These are phyloP conservation scores for Xenosphaeropsis pyriputrescens DNA, from an alignment of 2,329 filamentous ascomycete genomes.

Conservation along the genomic window DNA sequence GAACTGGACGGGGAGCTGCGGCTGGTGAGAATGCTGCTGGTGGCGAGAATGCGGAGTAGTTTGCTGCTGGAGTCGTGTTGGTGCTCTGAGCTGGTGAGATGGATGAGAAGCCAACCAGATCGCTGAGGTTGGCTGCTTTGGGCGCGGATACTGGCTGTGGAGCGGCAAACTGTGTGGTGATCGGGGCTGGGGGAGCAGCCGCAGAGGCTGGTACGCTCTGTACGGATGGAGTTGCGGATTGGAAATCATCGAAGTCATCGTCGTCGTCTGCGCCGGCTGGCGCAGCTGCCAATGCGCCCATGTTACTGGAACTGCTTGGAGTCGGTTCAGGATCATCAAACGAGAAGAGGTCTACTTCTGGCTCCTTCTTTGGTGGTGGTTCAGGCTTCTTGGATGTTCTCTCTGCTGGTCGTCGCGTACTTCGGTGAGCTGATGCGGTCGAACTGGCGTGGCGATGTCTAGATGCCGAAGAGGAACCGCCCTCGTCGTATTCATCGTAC, in stretches of 20 bases:
- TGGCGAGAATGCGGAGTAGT: slow-evolving; percentile 48
- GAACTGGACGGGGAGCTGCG: slow-evolving; percentile 5
- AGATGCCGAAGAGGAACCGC: slow-evolving; percentile 33
- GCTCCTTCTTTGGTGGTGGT: slow-evolving; percentile 66
- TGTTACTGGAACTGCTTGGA: slow-evolving; percentile 22
- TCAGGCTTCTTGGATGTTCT: slow-evolving; percentile 40
- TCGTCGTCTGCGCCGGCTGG: slow-evolving; percentile 47
- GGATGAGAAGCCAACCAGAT: slow-evolving; percentile 67
- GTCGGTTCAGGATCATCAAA: slow-evolving; percentile 63
- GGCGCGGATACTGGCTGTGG: slow-evolving; percentile 77
- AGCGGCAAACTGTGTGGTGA: slow-evolving; percentile 56
- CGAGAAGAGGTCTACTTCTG: slow-evolving; percentile 84
- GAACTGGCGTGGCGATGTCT: slow-evolving; percentile 12
- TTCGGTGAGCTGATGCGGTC: slow-evolving; percentile 8
- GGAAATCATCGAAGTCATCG: slow-evolving; percentile 96
- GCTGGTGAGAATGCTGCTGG: slow-evolving; percentile 22
- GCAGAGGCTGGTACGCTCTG: slow-evolving; percentile 24
- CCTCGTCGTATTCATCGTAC: slow-evolving; percentile 93
- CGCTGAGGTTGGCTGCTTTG: slow-evolving; percentile 66
- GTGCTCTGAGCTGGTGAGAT: slow-evolving; percentile 58
- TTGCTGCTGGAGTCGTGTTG: slow-evolving; percentile 33
- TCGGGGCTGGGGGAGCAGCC: slow-evolving; percentile 30
- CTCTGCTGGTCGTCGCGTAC: slow-evolving; percentile 25
- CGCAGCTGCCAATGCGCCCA: slow-evolving; percentile 14
- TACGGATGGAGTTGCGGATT: slow-evolving; percentile 57